phyloP scores from a whole-genome alignment of 768 basidiomycete species.

The Cystobasidium ongulense region DNA sequence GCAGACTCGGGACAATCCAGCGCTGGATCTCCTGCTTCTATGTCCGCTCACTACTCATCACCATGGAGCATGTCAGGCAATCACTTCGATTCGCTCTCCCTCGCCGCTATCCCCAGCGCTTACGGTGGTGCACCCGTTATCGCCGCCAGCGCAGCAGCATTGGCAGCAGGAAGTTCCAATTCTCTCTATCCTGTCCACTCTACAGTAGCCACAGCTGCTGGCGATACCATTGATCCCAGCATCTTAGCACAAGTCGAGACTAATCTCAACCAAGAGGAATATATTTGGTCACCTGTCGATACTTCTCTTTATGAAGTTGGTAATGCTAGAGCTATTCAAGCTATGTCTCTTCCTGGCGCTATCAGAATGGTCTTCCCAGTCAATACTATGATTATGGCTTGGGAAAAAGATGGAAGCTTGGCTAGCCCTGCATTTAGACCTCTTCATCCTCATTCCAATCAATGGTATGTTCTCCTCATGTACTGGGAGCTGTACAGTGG shows the following conservation, averaged over 20 bases:
- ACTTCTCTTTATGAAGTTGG: constrained; percentile 23
- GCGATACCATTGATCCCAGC: constrained; percentile 6
- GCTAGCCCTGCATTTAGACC: constrained; percentile 30
- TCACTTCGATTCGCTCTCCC: constrained; percentile 18
- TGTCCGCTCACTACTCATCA: background rate
- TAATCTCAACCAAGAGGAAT: constrained; percentile 5
- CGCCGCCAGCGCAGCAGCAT: too few species aligned
- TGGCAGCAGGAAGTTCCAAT: background rate
- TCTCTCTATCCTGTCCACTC: background rate
- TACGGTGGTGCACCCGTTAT: background rate
- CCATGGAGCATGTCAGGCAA: background rate
- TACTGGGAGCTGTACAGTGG: background rate
- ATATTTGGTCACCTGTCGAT: constrained; percentile 29
- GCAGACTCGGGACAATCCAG: constrained; percentile 15
- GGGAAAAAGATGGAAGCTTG: constrained; percentile 31
- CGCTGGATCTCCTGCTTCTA: constrained; percentile 7
- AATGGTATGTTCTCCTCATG: background rate
- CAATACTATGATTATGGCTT: constrained; percentile 23
- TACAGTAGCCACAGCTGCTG: background rate
- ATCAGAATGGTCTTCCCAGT: constrained; percentile 28
- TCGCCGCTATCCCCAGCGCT: background rate
- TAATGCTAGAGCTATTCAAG: constrained; percentile 13
- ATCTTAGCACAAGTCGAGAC: constrained; percentile 25
- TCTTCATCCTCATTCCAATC: constrained; percentile 26
- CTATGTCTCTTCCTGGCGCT: constrained; percentile 1